Percentiles rank a stretch among this genome's conserved stretches.
phyloP scores from a whole-genome alignment of 108 stramenopile species.

The Cylindrotheca fusiformis region DNA sequence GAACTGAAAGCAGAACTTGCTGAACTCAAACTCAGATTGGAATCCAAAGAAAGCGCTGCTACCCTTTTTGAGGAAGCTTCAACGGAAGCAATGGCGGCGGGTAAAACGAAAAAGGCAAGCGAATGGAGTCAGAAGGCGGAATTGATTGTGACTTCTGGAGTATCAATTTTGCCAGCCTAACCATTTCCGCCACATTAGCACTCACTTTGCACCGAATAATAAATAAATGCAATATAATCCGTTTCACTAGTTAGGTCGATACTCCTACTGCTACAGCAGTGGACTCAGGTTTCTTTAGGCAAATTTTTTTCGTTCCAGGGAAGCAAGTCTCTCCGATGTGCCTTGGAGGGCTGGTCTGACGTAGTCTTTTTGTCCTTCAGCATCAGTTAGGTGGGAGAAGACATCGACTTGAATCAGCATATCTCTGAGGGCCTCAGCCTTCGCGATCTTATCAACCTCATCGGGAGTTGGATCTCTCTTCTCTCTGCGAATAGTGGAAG shows the following conservation, averaged over 20 bases:
- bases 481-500: slow-evolving; percentile 78
- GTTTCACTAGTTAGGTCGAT: too few relatives aligned
- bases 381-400: slow-evolving; percentile 73
- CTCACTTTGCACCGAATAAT: too few relatives aligned
- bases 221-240: too few relatives aligned
- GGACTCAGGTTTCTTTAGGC: too few relatives aligned
- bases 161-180: too few relatives aligned
- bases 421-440: slow-evolving; percentile 95
- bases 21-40: slow-evolving; percentile 41
- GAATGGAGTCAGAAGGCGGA: slow-evolving; percentile 72
- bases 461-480: slow-evolving; percentile 91
- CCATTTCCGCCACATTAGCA: too few relatives aligned
- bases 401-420: slow-evolving; percentile 95
- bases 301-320: slow-evolving; percentile 75
- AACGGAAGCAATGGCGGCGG: slow-evolving; percentile 49
- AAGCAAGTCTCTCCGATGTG: slow-evolving; percentile 77
- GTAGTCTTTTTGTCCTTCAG: slow-evolving; percentile 74
- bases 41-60: slow-evolving; percentile 35
- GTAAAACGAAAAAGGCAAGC: slow-evolving; percentile 72
- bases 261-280: too few relatives aligned
- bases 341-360: slow-evolving; percentile 79
- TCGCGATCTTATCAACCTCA: slow-evolving; percentile 87
- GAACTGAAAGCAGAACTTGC: slow-evolving; percentile 69
- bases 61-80: slow-evolving; percentile 59
- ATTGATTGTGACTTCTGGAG: too few relatives aligned